phyloP scores from a whole-genome alignment of 2,329 filamentous ascomycete species.

The Metarhizium robertsii region DNA sequence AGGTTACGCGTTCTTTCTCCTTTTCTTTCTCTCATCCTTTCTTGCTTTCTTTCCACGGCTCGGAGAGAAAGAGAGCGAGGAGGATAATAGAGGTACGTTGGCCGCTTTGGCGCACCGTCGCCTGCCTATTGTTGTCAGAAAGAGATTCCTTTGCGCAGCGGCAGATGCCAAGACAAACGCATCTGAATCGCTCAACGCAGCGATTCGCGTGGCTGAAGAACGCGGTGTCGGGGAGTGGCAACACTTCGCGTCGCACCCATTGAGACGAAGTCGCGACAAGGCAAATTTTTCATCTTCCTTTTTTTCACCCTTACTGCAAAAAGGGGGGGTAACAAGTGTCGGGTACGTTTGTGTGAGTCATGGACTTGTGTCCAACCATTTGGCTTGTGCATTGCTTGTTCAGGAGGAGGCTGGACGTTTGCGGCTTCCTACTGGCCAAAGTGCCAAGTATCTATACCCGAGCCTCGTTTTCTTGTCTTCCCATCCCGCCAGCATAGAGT shows the following conservation, averaged over 20 bases:
- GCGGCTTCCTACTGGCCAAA: constrained; percentile 22
- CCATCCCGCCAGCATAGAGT: not conserved
- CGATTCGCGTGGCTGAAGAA: not conserved
- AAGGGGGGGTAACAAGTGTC: not conserved
- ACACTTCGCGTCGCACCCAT: constrained; percentile 10
- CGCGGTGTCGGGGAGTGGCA: constrained; percentile 2
- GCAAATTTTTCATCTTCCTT: constrained; percentile 9
- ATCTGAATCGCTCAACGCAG: not conserved
- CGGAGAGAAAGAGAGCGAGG: no score
- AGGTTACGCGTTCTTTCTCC: not conserved
- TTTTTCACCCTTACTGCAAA: constrained; percentile 2
- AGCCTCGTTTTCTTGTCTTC: not conserved
- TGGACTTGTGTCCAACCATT: constrained; percentile 16
- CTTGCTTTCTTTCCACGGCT: not conserved
- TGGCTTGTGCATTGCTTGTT: constrained; percentile 13
- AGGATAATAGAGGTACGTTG: no score
- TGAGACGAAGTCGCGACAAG: constrained; percentile 6
- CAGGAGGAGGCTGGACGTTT: constrained; percentile 20
- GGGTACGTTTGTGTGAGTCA: constrained; percentile 16
- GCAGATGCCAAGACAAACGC: not conserved
- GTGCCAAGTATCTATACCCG: constrained; percentile 14
- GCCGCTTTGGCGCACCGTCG: no score
- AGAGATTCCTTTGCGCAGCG: not conserved
- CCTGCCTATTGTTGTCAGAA: no score
- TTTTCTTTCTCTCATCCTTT: not conserved